Percentiles rank a stretch among this genome's conserved stretches.
These are phyloP conservation scores for Aphanomyces invadans DNA, from an alignment of 352 stramenopile genomes.

Conservation along the genomic window DNA sequence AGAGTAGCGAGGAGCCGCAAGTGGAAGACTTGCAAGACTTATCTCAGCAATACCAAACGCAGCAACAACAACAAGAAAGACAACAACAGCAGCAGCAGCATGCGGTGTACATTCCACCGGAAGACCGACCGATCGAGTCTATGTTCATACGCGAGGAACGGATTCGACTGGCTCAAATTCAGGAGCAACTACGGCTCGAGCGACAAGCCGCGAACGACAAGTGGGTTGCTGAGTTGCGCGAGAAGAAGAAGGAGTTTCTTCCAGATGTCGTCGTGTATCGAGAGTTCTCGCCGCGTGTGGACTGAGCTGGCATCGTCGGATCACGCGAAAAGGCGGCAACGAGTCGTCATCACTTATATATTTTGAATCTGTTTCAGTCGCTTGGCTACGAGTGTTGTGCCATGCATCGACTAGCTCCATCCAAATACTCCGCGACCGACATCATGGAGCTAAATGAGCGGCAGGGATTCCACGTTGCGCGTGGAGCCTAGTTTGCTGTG, in stretches of 20 bases:
- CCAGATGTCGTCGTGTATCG: not conserved
- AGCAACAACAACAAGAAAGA: not conserved
- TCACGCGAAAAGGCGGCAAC: no score
- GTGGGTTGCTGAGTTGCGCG: conserved; percentile 5
- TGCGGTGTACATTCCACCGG: not conserved
- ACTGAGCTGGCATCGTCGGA: no score
- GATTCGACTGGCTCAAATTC: conserved; percentile 4
- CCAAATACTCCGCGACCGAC: not conserved
- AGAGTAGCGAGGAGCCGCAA: not conserved
- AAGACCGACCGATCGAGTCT: conserved; percentile 20
- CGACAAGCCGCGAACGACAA: conserved; percentile 1
- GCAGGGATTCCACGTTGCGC: not conserved
- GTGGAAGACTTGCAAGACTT: not conserved
- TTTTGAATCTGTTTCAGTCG: no score
- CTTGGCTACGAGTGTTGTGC: no score
- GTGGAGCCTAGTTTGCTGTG: conserved; percentile 34
- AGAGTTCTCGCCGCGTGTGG: not conserved
- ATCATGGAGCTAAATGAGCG: not conserved
- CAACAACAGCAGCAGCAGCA: not conserved
- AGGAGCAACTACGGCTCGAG: conserved; percentile 9
- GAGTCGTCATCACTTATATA: no score
- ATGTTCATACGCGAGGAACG: conserved; percentile 18
- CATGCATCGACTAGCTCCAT: not conserved
- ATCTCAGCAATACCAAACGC: not conserved
- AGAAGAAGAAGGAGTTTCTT: conserved; percentile 19